Evolutionary conservation across 495 filamentous ascomycete genomes (phyloP), one percentile per base, ranked within the genome.

Genomic region (Staphylotrichum longicolle): DNA sequence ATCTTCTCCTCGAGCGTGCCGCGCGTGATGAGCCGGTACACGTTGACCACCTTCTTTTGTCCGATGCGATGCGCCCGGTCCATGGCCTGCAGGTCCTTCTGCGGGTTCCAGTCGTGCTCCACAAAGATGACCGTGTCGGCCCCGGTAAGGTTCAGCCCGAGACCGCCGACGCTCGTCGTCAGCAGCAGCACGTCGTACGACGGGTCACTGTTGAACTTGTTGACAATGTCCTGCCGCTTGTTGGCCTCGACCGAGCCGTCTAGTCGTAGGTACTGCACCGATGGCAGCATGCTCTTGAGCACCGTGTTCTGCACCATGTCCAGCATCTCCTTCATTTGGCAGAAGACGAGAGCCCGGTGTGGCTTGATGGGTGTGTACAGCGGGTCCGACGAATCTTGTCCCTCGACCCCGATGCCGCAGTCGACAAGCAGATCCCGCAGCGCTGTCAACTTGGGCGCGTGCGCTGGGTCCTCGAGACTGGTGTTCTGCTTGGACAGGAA

Each of bases 1-100:
- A 98, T 98, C 85, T 98, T 98, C 83, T 98, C 94, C 78, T 98
- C 94, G 55, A 98, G 77, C 7, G 95, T 98, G 51, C 94, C 94
- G 67, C 94, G 82, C 15, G 94, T 97, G 71, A 98, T 90, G 67
- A 98, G 79, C 30, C 94, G 90, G 73, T 98, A 98, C n/a, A 98
- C 94, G 71, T 98, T 98, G 60, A 98, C 94, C 20, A 97, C 93
- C 80, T 97, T 97, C 87, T 97, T 97, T 79, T 98, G 94, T 5
- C 94, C 94, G 66, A 98, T 98, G 67, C 94, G 87, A 77, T 98
- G 94, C 9, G 95, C 94, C 51, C 94, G 91, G 70, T 98, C 94
- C 94, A 98, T 98, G 65, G 94, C 94, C 73, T 98, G 94, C 66
- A 98, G 83, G 76, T 98, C 94, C 75, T 96, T 96, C 71, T 98